phyloP scores from a whole-genome alignment of 2,329 filamentous ascomycete species.

The Kalmusia sp. region DNA sequence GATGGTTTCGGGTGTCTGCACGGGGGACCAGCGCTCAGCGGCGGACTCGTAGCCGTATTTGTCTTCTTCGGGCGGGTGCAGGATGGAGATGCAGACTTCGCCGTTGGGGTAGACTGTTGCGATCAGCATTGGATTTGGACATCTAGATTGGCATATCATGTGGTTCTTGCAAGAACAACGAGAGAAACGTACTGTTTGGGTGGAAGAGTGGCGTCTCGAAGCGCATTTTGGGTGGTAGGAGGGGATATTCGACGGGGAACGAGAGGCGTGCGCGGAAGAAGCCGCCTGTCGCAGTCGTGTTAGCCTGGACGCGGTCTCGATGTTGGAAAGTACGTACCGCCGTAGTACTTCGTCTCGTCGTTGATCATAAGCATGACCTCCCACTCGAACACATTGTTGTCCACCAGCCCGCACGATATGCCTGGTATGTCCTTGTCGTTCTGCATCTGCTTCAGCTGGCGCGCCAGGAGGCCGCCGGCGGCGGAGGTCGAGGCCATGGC shows the following conservation, averaged over 20 bases:
- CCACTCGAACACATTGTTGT: conserved; percentile 94
- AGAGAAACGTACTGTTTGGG: conserved; percentile 77
- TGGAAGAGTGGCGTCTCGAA: conserved; percentile 96
- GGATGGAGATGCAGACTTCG: conserved; percentile 96
- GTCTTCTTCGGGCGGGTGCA: conserved; percentile 94
- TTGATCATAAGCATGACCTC: conserved; percentile 99
- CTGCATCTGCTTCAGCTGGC: conserved; percentile 95
- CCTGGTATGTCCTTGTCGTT: conserved; percentile 88
- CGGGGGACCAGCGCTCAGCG: conserved; percentile 93
- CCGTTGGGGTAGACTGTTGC: conserved; percentile 83
- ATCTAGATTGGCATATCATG: too few species aligned
- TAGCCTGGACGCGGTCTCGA: conserved; percentile 11
- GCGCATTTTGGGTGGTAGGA: conserved; percentile 94
- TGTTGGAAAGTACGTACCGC: conserved; percentile 65
- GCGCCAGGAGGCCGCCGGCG: conserved; percentile 75
- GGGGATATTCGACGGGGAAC: conserved; percentile 96
- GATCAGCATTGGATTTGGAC: not conserved
- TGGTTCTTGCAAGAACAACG: not conserved
- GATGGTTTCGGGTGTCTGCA: conserved; percentile 98
- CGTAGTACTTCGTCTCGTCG: conserved; percentile 92
- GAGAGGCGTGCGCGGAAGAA: conserved; percentile 94
- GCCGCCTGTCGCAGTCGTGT: conserved; percentile 67
- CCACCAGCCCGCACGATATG: conserved; percentile 88
- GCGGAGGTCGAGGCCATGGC: conserved; percentile 53
- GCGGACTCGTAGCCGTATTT: conserved; percentile 98